Evolutionary conservation across 805 yeast species (phyloP), one percentile per base, ranked within the genome.

Genomic region (Candida tallmaniae): DNA sequence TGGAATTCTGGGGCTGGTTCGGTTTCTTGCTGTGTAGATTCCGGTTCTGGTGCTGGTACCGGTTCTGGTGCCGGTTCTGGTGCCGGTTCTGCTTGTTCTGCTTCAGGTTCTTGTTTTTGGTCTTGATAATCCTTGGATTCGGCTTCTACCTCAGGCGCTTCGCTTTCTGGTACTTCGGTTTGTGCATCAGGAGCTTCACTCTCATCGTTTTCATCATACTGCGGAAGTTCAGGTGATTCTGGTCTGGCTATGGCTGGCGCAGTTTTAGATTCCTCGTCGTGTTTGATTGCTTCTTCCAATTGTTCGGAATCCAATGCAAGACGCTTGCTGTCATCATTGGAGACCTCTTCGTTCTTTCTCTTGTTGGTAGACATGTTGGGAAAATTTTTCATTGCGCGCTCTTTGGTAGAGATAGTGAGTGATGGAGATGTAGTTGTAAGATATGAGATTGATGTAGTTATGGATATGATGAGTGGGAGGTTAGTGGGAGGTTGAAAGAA

Each of bases 281-380:
- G 43, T 28, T 67, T 65, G 33, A 62, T 58, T 19, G 58, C 57
- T 19, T 70, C 76, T 19, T 67, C 76, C 27, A 72, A 55, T 29
- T 69, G 73, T 36, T 75, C 85, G 36, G 78, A 74, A 44, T 80
- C 85, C 45, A 81, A 66, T 2, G 89, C 89, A 11, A 80, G 83
- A 33, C 90, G 62, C 48, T 82, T 82, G 35, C 73, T 76, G 39
- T 69, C 76, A 29, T 73, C 69, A 9, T 63, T 61, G 7, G 53
- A 35, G 10, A 54, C 44, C 31, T 62, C 68, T 42, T 81, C 88
- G 60, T 77, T 80, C 62, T 80, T 82, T 36, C 89, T 68, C 54
- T 82, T 82, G 52, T 77, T 34, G 26, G 32, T 34, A 23, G 6
- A 10, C 11, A 6, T n/a, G 10, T 20, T 20, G 7, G 7, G 29